Evolutionary conservation across 169 alveolate genomes (phyloP).

Genomic region (Eimeria brunetti): DNA sequence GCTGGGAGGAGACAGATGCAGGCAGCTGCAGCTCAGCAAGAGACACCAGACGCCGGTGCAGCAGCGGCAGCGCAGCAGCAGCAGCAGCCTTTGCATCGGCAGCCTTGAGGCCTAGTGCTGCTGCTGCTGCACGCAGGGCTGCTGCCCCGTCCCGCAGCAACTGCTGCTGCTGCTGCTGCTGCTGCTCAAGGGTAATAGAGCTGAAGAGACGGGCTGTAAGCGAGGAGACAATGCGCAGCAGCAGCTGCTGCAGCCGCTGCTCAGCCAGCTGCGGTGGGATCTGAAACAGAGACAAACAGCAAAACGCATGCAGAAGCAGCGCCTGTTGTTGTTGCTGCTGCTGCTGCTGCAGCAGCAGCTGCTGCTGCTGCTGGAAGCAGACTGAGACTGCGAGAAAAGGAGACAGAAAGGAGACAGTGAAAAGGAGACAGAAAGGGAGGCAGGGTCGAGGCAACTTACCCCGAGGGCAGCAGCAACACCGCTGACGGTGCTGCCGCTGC

Average conservation of each 20-base stretch:
- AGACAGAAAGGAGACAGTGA: not conserved
- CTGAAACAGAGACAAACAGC: not conserved
- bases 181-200: not conserved
- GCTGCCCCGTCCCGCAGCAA: conserved; percentile 14
- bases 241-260: not conserved
- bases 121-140: conserved; percentile 7
- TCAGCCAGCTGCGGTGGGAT: conserved; percentile 18
- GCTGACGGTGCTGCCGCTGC: not conserved
- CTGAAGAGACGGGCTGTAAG: conserved; percentile 2
- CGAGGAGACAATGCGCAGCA: conserved; percentile 35
- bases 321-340: not conserved
- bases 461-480: conserved; percentile 49
- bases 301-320: not conserved
- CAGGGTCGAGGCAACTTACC: not conserved
- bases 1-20: not conserved
- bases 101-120: conserved; percentile 16
- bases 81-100: not conserved
- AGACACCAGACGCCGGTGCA: conserved; percentile 8
- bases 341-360: not conserved
- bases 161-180: conserved; percentile 32
- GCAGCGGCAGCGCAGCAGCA: conserved; percentile 25
- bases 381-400: not conserved
- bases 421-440: not conserved
- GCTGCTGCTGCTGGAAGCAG: not conserved
- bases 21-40: not conserved